These are phyloP conservation scores for Colletotrichum liaoningense DNA, from an alignment of 2,329 filamentous ascomycete genomes.

Conservation along the genomic window DNA sequence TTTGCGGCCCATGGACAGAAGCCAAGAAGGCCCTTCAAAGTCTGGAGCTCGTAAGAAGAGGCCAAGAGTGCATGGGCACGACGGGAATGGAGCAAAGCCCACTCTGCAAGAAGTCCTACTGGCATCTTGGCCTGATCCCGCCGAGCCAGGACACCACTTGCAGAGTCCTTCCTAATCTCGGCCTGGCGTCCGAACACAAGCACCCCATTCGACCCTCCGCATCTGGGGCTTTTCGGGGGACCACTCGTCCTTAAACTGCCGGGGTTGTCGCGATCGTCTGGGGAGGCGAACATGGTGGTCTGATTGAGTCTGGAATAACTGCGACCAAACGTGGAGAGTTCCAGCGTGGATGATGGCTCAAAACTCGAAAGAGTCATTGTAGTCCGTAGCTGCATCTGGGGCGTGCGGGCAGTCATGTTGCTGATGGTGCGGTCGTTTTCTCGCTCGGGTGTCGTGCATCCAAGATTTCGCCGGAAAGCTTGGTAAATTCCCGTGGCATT, in stretches of 20 bases:
- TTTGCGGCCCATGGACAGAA: background rate
- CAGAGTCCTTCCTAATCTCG: constrained; percentile 30
- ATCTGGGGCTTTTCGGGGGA: constrained; percentile 16
- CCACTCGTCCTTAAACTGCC: constrained; percentile 9
- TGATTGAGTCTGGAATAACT: constrained; percentile 2
- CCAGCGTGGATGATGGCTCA: background rate
- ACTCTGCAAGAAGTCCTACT: constrained; percentile 22
- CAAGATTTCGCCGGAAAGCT: constrained; percentile 27
- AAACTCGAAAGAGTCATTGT: background rate
- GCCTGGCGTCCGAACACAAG: constrained; percentile 26
- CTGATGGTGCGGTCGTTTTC: constrained; percentile 3
- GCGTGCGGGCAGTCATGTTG: background rate
- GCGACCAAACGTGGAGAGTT: constrained; percentile 17
- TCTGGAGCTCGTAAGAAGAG: constrained; percentile 25
- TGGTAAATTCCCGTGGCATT: constrained; percentile 21
- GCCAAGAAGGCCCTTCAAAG: constrained; percentile 19
- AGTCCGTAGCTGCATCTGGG: background rate
- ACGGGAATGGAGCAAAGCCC: constrained; percentile 27
- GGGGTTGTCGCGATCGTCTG: constrained; percentile 20
- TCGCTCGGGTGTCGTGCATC: background rate
- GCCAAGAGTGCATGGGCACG: constrained; percentile 28
- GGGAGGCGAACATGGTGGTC: constrained; percentile 18
- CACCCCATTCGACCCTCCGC: constrained; percentile 31
- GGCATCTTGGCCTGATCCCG: constrained; percentile 29
- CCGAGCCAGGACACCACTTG: constrained; percentile 24